Evolutionary conservation across 805 yeast species (phyloP), one percentile per base, ranked within the genome.

Genomic region (Kodamaea nitidulidarum): DNA sequence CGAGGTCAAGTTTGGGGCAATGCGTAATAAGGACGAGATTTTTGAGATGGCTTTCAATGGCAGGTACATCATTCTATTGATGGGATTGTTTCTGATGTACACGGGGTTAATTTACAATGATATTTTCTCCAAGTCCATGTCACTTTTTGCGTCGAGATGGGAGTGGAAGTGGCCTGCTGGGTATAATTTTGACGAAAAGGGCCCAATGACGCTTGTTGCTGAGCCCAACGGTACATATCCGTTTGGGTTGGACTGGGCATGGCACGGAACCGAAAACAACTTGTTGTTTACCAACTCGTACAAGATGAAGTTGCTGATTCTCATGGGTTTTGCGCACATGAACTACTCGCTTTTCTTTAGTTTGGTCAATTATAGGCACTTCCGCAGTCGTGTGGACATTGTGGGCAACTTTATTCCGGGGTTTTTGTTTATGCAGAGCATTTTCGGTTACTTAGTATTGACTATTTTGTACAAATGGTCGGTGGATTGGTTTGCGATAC

Each of bases 251-350:
- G 99, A 93, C 64, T 85, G 83, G 47, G 85, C 83, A 8, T 93
- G 99, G 99, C 99, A 93, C 62, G 96, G 97, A 12, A 76, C 98
- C 29, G 98, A 93, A 51, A 93, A 93, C 66, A 81, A 82, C 37
- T 72, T 93, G 52, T 65, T 95, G 42, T 93, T 93, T 65, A 78
- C 95, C 36, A 93, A 93, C 68, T 90, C 98, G 2, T 93, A 87
- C 69, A 93, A 93, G 72, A 93, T 93, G 99, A 93, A 93, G 63
- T 71, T 93, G 45, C 88, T 98, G 2, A 83, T 93, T 41, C 71
- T 93, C 49, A 84, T 93, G 90, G 99, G 99, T 3, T 91, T 83
- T 63, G 63, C 76, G 34, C 99, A 93, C 66, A 93, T 93, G 99
- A 67, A 90, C 9, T 93, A 91, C 65, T 86, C 96, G 3, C 83